Percentiles rank a stretch among this genome's conserved stretches.
These are phyloP conservation scores for Aspergillus heteromorphus DNA, from an alignment of 495 filamentous ascomycete genomes.

Conservation along the genomic window DNA sequence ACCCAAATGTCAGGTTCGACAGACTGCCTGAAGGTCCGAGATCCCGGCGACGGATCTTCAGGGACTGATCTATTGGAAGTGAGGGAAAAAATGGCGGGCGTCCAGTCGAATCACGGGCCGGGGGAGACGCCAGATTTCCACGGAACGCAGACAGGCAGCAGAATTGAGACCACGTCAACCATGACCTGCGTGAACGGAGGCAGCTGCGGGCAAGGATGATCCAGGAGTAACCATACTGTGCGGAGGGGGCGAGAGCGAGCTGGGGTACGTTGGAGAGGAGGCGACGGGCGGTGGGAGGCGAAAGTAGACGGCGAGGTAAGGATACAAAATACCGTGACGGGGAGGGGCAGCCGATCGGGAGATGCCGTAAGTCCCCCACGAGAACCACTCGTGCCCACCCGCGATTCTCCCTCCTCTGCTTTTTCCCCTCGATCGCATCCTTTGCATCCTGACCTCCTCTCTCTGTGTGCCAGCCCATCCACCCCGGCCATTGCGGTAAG, in stretches of 20 bases:
- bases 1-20: background rate
- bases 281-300: background rate
- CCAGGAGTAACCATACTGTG: background rate
- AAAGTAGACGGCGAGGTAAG: background rate
- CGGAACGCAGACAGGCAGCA: background rate
- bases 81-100: background rate
- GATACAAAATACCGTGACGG: background rate
- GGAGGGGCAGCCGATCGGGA: constrained; percentile 1
- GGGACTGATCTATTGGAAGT: background rate
- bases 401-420: background rate
- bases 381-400: background rate
- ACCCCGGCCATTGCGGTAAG: background rate
- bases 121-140: background rate
- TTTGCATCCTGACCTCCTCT: background rate
- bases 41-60: background rate
- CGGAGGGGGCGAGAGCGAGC: background rate
- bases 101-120: background rate
- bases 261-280: background rate
- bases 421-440: background rate
- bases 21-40: background rate
- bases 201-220: too few relatives aligned
- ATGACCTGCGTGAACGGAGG: background rate
- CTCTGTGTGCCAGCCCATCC: background rate
- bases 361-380: constrained; percentile 5
- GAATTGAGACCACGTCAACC: background rate